Evolutionary conservation across 1,139 yeast genomes (phyloP).

Genomic region (Ogataea hybrid): DNA sequence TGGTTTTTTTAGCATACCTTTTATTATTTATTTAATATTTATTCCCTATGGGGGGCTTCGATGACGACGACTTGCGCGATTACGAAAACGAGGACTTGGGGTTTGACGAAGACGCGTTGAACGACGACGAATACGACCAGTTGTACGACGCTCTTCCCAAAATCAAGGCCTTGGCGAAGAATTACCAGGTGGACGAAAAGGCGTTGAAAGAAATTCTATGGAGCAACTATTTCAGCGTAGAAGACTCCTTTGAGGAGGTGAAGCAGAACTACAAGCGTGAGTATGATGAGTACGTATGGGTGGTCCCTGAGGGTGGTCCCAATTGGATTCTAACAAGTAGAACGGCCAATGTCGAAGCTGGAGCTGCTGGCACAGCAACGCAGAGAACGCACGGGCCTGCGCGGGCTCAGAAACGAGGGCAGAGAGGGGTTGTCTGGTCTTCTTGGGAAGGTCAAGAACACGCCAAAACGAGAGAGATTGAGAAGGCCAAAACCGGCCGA

Average conservation of each 20-base stretch:
- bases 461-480: neutral
- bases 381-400: slow-evolving; percentile 8
- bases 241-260: slow-evolving; percentile 52
- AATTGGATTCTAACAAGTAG: slow-evolving; percentile 7
- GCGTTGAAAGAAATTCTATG: slow-evolving; percentile 61
- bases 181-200: slow-evolving; percentile 45
- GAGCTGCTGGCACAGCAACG: slow-evolving; percentile 18
- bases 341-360: slow-evolving; percentile 17
- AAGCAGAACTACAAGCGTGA: slow-evolving; percentile 42
- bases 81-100: slow-evolving; percentile 44
- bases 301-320: neutral
- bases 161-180: slow-evolving; percentile 36
- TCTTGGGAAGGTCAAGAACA: neutral
- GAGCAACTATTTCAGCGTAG: slow-evolving; percentile 57
- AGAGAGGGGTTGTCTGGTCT: neutral
- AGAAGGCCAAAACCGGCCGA: too few species aligned
- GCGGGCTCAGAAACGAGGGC: slow-evolving; percentile 3
- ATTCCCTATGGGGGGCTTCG: slow-evolving; percentile 15
- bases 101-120: slow-evolving; percentile 43
- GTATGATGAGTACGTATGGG: slow-evolving; percentile 14
- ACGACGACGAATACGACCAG: slow-evolving; percentile 50
- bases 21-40: slow-evolving; percentile 1
- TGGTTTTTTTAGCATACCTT: neutral
- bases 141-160: slow-evolving; percentile 43
- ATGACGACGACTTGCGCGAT: slow-evolving; percentile 29